Evolutionary conservation across 352 stramenopile species (phyloP).

Genomic region (Pythium graminicola): DNA sequence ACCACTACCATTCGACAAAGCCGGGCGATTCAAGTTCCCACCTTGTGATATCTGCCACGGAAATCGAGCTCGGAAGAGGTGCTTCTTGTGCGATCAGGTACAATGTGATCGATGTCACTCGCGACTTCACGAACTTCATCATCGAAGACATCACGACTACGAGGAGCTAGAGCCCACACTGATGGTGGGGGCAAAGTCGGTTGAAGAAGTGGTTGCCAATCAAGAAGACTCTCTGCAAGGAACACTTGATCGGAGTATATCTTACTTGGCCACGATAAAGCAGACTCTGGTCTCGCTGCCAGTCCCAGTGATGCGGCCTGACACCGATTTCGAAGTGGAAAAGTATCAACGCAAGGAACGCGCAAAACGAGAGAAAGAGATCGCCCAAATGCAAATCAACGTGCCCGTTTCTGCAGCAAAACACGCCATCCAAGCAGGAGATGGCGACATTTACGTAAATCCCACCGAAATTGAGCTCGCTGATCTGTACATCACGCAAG

Average conservation of each 20-base stretch:
- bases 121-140: constrained; percentile 44
- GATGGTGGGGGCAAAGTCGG: constrained; percentile 23
- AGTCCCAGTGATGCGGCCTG: constrained; percentile 13
- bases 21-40: constrained; percentile 35
- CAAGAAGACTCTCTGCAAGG: constrained; percentile 28
- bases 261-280: constrained; percentile 30
- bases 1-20: constrained; percentile 30
- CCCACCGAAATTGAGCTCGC: constrained; percentile 49
- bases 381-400: constrained; percentile 52
- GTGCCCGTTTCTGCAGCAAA: constrained; percentile 40
- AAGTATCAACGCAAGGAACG: constrained; percentile 41
- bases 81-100: constrained; percentile 45
- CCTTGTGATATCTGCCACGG: constrained; percentile 46
- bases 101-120: constrained; percentile 58
- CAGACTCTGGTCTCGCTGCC: constrained; percentile 6
- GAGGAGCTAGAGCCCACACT: constrained; percentile 33
- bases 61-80: constrained; percentile 40
- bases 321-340: constrained; percentile 31
- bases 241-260: constrained; percentile 19
- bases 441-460: constrained; percentile 36
- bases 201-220: constrained; percentile 18
- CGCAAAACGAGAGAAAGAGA: constrained; percentile 38
- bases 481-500: constrained; percentile 51
- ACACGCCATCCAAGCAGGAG: constrained; percentile 30
- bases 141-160: constrained; percentile 44